Percentiles rank a stretch among this genome's conserved stretches.
These are phyloP conservation scores for Tricholoma furcatifolium DNA, from an alignment of 768 basidiomycete species.

Conservation along the genomic window DNA sequence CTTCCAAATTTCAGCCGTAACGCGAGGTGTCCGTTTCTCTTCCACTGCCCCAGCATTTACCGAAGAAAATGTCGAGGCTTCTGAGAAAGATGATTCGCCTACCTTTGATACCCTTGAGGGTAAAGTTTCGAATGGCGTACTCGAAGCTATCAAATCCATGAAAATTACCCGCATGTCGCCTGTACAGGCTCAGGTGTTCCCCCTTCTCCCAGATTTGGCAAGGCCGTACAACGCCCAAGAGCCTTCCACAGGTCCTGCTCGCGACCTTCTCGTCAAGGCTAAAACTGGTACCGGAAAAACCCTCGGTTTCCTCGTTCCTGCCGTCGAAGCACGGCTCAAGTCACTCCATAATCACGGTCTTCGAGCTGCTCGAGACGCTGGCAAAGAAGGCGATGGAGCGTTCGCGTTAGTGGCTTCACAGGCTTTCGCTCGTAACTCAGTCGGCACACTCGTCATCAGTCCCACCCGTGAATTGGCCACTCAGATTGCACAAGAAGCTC, in stretches of 20 bases:
- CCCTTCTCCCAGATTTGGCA: conserved; percentile 69
- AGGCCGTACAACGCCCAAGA: conserved; percentile 44
- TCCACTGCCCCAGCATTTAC: conserved; percentile 13
- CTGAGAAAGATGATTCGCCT: conserved; percentile 19
- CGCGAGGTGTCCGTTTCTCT: conserved; percentile 4
- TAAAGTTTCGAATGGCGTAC: conserved; percentile 36
- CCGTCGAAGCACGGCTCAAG: conserved; percentile 73
- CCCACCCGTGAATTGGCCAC: conserved; percentile 90
- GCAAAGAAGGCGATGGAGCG: conserved; percentile 28
- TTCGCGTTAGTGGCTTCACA: conserved; percentile 30
- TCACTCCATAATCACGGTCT: conserved; percentile 46
- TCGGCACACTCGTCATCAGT: conserved; percentile 79
- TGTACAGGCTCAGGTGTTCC: conserved; percentile 80
- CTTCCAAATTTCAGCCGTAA: background rate
- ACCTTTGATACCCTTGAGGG: conserved; percentile 37
- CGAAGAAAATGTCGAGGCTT: conserved; percentile 1
- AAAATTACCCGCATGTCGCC: conserved; percentile 68
- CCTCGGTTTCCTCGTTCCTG: conserved; percentile 83
- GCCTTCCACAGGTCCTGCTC: conserved; percentile 25
- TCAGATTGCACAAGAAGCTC: conserved; percentile 85
- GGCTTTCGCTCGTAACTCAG: conserved; percentile 42
- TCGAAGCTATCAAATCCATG: conserved; percentile 71
- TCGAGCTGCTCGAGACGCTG: conserved; percentile 41
- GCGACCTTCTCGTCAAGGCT: conserved; percentile 84
- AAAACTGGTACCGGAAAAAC: conserved; percentile 92